phyloP scores from a whole-genome alignment of 164 flowering plant genomes.

The Euptelea pleiosperma region DNA sequence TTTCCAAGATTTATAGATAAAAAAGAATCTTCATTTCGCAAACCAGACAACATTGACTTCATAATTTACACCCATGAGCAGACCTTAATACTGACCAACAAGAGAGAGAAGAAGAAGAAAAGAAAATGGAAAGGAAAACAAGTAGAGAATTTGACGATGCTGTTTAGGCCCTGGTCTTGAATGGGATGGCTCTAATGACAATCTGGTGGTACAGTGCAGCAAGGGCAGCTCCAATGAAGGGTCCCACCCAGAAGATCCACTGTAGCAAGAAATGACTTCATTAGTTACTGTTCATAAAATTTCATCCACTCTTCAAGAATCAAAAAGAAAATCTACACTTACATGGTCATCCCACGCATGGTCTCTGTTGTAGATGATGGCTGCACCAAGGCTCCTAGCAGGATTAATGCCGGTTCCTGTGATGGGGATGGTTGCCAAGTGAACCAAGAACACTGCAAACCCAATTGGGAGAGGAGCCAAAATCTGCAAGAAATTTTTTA shows the following conservation, averaged over 20 bases:
- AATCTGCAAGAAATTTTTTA: slow-evolving; percentile 31
- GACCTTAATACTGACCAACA: no score
- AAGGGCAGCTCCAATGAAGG: slow-evolving; percentile 70
- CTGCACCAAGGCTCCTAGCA: slow-evolving; percentile 75
- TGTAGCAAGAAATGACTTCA: slow-evolving; percentile 15
- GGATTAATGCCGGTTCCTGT: slow-evolving; percentile 78
- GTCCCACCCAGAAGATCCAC: slow-evolving; percentile 85
- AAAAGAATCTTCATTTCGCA: no score
- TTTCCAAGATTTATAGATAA: no score
- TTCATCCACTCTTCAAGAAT: background rate
- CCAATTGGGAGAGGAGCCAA: slow-evolving; percentile 79
- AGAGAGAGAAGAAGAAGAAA: no score
- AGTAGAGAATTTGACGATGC: no score
- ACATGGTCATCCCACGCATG: slow-evolving; percentile 70
- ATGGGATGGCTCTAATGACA: slow-evolving; percentile 70
- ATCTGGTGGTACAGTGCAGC: slow-evolving; percentile 70
- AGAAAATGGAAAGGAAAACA: no score
- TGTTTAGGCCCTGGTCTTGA: slow-evolving; percentile 45
- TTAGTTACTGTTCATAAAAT: background rate
- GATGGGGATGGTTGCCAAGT: slow-evolving; percentile 72
- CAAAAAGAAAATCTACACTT: slow-evolving; percentile 2
- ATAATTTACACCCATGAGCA: no score
- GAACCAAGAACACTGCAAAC: slow-evolving; percentile 72
- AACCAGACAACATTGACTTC: no score
- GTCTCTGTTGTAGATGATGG: slow-evolving; percentile 53